phyloP scores from a whole-genome alignment of 225 moss, liverwort and hornwort species.

The Lunularia cruciata region DNA sequence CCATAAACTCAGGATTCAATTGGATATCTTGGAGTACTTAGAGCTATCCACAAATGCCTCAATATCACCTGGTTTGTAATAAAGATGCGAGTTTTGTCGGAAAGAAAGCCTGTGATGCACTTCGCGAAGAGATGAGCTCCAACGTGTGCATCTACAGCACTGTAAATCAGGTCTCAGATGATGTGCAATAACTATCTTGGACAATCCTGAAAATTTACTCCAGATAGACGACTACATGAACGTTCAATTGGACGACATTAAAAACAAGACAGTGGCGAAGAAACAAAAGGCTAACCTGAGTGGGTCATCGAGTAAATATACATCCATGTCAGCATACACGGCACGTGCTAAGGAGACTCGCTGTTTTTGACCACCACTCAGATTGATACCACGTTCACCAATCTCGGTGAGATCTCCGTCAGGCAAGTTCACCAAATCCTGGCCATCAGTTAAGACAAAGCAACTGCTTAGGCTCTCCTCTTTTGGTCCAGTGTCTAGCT shows the following conservation, averaged over 20 bases:
- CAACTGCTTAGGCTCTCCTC: no score
- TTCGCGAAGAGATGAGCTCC: slow-evolving; percentile 46
- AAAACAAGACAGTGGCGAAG: no score
- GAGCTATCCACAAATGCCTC: no score
- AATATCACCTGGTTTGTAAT: slow-evolving; percentile 53
- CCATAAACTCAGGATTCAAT: no score
- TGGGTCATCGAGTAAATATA: slow-evolving; percentile 48
- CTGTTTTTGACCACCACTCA: slow-evolving; percentile 55
- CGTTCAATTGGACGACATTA: no score
- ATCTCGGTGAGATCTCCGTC: slow-evolving; percentile 54
- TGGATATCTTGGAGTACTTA: no score
- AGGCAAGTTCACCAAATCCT: slow-evolving; percentile 44
- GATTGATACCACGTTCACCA: slow-evolving; percentile 49
- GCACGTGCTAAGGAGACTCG: slow-evolving; percentile 48
- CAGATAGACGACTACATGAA: no score
- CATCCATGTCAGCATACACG: slow-evolving; percentile 47
- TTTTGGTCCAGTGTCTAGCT: no score
- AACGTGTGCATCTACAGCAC: slow-evolving; percentile 55
- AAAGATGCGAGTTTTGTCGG: slow-evolving; percentile 48
- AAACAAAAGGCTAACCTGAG: slow-evolving; percentile 39
- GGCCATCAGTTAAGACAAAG: slow-evolving; percentile 4
- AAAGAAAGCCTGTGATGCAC: slow-evolving; percentile 42
- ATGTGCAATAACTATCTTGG: no score
- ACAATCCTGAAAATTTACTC: no score
- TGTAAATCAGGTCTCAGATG: slow-evolving; percentile 23